Evolutionary conservation across 2,329 filamentous ascomycete genomes (phyloP).

Genomic region (Byssothecium circinans): DNA sequence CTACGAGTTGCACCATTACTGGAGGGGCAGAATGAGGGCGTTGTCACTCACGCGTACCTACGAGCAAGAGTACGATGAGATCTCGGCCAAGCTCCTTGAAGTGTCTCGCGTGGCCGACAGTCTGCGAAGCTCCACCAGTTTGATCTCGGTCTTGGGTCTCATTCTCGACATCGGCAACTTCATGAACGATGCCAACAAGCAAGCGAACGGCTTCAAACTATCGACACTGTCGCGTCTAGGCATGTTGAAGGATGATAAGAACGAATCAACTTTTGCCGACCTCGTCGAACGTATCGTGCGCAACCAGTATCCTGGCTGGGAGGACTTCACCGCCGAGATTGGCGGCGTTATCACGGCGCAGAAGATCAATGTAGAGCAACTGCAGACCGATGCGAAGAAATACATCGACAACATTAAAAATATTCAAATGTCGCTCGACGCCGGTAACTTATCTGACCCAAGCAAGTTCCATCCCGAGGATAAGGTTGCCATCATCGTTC

Average conservation of each 20-base stretch:
- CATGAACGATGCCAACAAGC: slow-evolving; percentile 99
- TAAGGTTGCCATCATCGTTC: slow-evolving; percentile 86
- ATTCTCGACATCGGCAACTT: slow-evolving; percentile 99
- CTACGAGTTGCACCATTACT: slow-evolving; percentile 95
- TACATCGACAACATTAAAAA: slow-evolving; percentile 97
- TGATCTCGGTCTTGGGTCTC: slow-evolving; percentile 94
- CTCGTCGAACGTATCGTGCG: slow-evolving; percentile 95
- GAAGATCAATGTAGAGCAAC: slow-evolving; percentile 93
- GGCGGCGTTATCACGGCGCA: slow-evolving; percentile 73
- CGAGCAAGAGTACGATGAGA: slow-evolving; percentile 88
- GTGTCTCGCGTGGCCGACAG: slow-evolving; percentile 88
- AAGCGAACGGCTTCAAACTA: slow-evolving; percentile 96
- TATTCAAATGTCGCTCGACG: slow-evolving; percentile 87
- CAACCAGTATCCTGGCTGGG: slow-evolving; percentile 95
- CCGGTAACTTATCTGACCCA: slow-evolving; percentile 90
- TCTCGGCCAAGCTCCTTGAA: slow-evolving; percentile 80
- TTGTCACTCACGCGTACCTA: slow-evolving; percentile 80
- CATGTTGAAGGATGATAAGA: slow-evolving; percentile 99
- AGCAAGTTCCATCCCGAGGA: slow-evolving; percentile 99
- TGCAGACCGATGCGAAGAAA: slow-evolving; percentile 81
- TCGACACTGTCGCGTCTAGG: slow-evolving; percentile 88
- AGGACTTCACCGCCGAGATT: slow-evolving; percentile 84
- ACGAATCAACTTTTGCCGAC: slow-evolving; percentile 93
- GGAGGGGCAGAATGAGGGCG: slow-evolving; percentile 96
- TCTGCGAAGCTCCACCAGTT: slow-evolving; percentile 82